Conservation (phyloP, 1,284 basidiomycete species). For the Hymenochaete sp. region DNA sequence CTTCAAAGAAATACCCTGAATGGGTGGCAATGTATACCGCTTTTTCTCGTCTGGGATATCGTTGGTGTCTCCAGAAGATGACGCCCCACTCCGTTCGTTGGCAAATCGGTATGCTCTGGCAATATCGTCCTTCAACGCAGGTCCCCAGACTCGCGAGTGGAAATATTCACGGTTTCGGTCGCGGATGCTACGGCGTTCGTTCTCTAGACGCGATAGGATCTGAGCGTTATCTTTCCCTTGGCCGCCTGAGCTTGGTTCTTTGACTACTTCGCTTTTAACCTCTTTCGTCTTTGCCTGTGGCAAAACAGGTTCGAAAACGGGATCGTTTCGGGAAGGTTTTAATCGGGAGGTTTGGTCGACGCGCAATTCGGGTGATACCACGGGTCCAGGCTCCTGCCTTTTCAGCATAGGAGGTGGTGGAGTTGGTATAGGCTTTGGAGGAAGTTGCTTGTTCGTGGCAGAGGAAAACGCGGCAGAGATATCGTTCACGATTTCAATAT, state of each 20-base stretch:
- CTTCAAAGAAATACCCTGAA: not conserved
- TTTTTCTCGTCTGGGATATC: not conserved
- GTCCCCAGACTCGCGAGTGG: constrained; percentile 10
- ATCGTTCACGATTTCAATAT: no score
- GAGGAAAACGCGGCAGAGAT: no score
- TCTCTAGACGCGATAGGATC: not conserved
- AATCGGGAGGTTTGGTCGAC: no score
- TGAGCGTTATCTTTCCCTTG: constrained; percentile 1
- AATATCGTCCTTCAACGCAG: constrained; percentile 11
- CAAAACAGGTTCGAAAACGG: no score
- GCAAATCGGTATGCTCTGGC: constrained; percentile 10
- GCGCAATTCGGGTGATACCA: no score
- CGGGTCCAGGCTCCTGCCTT: no score
- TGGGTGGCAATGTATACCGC: not conserved
- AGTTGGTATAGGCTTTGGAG: no score
- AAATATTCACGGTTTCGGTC: constrained; percentile 11
- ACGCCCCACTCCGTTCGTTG: not conserved
- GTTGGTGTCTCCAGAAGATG: not conserved
- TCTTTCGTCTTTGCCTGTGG: not conserved
- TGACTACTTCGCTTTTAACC: not conserved
- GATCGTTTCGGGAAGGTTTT: no score
- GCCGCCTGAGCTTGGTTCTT: not conserved
- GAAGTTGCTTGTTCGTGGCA: no score
- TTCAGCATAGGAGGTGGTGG: no score
- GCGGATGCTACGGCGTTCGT: constrained; percentile 7